Conservation (phyloP, 75 land plant genomes). For the Isoetes taiwanensis region DNA sequence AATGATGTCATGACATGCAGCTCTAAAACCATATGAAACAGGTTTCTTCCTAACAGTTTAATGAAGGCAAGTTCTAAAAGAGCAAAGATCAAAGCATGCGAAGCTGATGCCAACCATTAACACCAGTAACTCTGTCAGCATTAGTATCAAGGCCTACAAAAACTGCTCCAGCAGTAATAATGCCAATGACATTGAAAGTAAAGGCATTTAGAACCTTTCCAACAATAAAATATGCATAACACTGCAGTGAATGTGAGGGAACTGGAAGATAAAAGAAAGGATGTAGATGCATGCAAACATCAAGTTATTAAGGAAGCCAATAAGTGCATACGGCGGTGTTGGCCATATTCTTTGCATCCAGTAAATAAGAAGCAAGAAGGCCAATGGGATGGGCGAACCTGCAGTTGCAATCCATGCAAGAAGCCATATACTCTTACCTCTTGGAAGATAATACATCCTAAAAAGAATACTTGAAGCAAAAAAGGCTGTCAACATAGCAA, state of each 20-base stretch:
- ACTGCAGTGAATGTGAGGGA: slow-evolving; percentile 59
- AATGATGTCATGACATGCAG: slow-evolving; percentile 67
- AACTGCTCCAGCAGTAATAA: slow-evolving; percentile 54
- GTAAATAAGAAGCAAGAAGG: slow-evolving; percentile 36
- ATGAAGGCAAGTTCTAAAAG: slow-evolving; percentile 71
- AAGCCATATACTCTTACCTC: slow-evolving; percentile 66
- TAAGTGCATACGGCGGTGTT: slow-evolving; percentile 42
- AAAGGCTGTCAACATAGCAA: slow-evolving; percentile 61
- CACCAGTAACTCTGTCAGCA: slow-evolving; percentile 40
- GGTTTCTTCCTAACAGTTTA: slow-evolving; percentile 48
- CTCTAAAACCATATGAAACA: slow-evolving; percentile 73
- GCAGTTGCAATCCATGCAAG: slow-evolving; percentile 75
- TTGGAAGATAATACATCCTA: slow-evolving; percentile 53
- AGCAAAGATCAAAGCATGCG: slow-evolving; percentile 77
- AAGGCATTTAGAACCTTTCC: slow-evolving; percentile 43
- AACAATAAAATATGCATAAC: slow-evolving; percentile 51
- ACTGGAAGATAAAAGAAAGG: slow-evolving; percentile 53
- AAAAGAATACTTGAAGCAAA: slow-evolving; percentile 68
- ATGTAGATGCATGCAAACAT: slow-evolving; percentile 80
- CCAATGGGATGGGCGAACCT: slow-evolving; percentile 63
- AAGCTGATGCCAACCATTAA: slow-evolving; percentile 45
- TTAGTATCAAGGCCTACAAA: slow-evolving; percentile 53
- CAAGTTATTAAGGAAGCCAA: slow-evolving; percentile 72
- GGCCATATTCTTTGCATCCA: slow-evolving; percentile 22
- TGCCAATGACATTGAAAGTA: slow-evolving; percentile 46